These are phyloP conservation scores for Mallotus japonicus DNA, from an alignment of 441 rosid genomes.

Conservation along the genomic window DNA sequence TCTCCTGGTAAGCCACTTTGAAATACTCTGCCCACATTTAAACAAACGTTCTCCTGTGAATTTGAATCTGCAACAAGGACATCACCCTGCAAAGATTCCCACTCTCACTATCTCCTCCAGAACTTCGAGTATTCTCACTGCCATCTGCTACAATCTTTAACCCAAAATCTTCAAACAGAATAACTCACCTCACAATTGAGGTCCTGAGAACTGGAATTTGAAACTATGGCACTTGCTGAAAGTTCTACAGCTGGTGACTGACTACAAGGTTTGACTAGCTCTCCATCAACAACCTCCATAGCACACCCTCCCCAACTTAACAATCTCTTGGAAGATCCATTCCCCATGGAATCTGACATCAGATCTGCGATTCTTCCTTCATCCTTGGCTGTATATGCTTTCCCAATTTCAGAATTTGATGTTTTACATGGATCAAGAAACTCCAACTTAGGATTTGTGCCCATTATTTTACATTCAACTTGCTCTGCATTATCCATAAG, in stretches of 20 bases:
- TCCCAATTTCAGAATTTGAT: slow-evolving; percentile 29
- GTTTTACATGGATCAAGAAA: slow-evolving; percentile 34
- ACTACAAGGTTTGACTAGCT: slow-evolving; percentile 36
- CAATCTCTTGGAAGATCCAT: slow-evolving; percentile 27
- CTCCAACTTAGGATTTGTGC: slow-evolving; percentile 24
- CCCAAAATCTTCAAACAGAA: slow-evolving; percentile 41
- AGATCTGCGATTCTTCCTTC: slow-evolving; percentile 28
- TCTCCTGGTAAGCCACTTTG: slow-evolving; percentile 47
- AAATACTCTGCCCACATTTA: slow-evolving; percentile 28
- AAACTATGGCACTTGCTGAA: slow-evolving; percentile 32
- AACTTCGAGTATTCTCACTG: slow-evolving; percentile 29
- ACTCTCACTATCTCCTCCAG: slow-evolving; percentile 44
- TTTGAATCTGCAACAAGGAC: slow-evolving; percentile 33
- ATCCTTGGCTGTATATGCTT: slow-evolving; percentile 23
- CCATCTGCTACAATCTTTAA: slow-evolving; percentile 33
- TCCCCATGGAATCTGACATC: slow-evolving; percentile 31
- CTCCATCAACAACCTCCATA: slow-evolving; percentile 43
- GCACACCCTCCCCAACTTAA: slow-evolving; percentile 29
- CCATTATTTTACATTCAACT: slow-evolving; percentile 21
- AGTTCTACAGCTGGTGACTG: slow-evolving; percentile 35
- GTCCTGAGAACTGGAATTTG: slow-evolving; percentile 42
- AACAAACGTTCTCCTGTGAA: slow-evolving; percentile 39
- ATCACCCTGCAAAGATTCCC: slow-evolving; percentile 51
- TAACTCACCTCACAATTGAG: slow-evolving; percentile 54
- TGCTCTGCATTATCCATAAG: slow-evolving; percentile 24